Evolutionary conservation across 192 early-diverging fungal genomes (phyloP).

Genomic region (Mortierella antarctica): DNA sequence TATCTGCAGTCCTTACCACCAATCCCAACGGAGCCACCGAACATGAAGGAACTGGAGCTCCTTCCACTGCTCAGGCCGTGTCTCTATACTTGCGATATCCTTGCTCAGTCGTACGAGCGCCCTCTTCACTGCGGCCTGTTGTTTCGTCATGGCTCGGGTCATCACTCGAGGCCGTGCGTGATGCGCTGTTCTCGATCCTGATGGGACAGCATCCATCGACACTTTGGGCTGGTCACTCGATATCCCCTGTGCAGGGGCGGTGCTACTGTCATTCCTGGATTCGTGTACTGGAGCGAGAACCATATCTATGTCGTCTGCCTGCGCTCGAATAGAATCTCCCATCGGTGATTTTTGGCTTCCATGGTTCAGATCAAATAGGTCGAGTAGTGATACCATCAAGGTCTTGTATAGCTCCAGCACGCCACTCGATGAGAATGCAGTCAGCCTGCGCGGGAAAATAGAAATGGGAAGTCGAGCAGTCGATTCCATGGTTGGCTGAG

Average conservation of each 20-base stretch:
- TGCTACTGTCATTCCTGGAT: too few relatives aligned
- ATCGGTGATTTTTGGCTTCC: not conserved
- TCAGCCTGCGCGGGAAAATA: constrained; percentile 5
- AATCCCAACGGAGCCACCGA: constrained; percentile 56
- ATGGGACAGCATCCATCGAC: too few relatives aligned
- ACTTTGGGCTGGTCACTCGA: constrained; percentile 5
- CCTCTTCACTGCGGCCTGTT: constrained; percentile 15
- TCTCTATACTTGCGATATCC: constrained; percentile 50
- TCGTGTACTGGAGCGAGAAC: too few relatives aligned
- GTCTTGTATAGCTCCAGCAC: constrained; percentile 37
- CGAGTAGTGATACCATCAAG: constrained; percentile 21
- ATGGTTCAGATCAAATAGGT: constrained; percentile 15
- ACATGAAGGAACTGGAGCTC: constrained; percentile 70
- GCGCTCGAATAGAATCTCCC: too few relatives aligned
- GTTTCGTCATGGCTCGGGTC: constrained; percentile 42
- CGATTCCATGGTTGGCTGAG: not conserved
- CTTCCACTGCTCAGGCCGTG: constrained; percentile 64
- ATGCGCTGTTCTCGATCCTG: constrained; percentile 13
- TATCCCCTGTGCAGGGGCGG: not conserved
- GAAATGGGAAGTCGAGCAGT: not conserved
- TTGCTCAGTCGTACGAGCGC: constrained; percentile 27
- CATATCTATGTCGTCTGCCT: not conserved
- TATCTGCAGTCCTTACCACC: constrained; percentile 55
- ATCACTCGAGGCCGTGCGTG: constrained; percentile 1
- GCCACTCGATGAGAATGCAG: not conserved